Conservation (phyloP, 148 eudicot genomes). For the Vaccinium darrowii region DNA sequence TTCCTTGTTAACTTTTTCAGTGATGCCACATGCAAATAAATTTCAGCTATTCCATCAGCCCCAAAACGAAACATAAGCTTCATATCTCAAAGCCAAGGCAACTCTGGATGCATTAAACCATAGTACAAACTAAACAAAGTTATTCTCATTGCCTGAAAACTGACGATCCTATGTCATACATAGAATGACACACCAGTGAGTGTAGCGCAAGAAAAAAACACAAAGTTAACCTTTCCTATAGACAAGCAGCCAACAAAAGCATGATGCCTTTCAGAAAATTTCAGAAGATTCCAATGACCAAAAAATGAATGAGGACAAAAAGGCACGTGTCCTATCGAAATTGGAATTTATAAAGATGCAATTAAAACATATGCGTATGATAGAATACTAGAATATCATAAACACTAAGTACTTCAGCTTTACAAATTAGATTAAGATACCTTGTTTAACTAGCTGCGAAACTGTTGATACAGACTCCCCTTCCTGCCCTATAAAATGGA, state of each 20-base stretch:
- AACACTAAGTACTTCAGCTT: not conserved
- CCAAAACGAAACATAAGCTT: slow-evolving; percentile 44
- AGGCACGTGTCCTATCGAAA: too few species aligned
- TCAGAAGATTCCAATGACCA: too few species aligned
- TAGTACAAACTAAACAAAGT: not conserved
- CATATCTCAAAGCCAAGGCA: slow-evolving; percentile 86
- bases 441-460: slow-evolving; percentile 73
- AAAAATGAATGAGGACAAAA: too few species aligned
- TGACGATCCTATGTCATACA: not conserved
- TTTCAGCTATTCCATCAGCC: slow-evolving; percentile 99
- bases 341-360: too few species aligned
- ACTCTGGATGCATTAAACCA: slow-evolving; percentile 38
- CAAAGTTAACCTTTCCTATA: not conserved
- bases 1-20: slow-evolving; percentile 79
- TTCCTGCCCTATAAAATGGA: slow-evolving; percentile 74
- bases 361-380: too few species aligned
- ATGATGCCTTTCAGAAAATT: not conserved
- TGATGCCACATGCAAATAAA: slow-evolving; percentile 75
- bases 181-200: not conserved
- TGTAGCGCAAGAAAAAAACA: not conserved
- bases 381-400: too few species aligned
- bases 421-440: slow-evolving; percentile 30
- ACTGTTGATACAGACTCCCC: slow-evolving; percentile 61
- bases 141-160: not conserved
- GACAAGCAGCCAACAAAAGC: not conserved